Percentiles rank a stretch among this genome's conserved stretches.
Conservation (phyloP, 202 grass and related monocot genomes). For the Brachypodium distachyon region DNA sequence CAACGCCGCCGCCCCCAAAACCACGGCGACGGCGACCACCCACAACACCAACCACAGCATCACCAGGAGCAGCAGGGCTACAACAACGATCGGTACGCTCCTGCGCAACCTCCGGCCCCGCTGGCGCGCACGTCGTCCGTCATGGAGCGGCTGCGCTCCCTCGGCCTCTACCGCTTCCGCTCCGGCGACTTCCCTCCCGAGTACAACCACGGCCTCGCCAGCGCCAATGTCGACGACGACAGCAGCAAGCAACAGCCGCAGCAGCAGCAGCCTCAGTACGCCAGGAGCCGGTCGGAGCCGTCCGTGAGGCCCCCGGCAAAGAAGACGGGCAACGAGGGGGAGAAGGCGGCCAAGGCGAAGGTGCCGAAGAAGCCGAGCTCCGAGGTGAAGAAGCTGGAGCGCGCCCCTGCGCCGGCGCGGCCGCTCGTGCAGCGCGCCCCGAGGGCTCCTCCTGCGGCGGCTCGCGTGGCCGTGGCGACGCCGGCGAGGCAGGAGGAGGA, state of each 20-base stretch:
- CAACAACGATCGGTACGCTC: neutral
- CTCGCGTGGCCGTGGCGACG: neutral
- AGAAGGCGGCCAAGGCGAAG: neutral
- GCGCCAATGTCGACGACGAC: neutral
- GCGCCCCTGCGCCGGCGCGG: neutral
- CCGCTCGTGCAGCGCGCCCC: neutral
- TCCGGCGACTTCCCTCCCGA: constrained; percentile 60
- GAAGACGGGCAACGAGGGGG: neutral
- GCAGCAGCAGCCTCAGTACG: constrained; percentile 17
- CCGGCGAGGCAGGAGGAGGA: neutral
- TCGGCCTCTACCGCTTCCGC: constrained; percentile 60
- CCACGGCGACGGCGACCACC: neutral
- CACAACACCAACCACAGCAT: neutral
- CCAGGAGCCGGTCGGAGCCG: constrained; percentile 44
- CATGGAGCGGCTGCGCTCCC: constrained; percentile 60
- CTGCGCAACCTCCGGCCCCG: neutral
- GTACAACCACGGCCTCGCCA: neutral
- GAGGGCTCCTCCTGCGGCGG: neutral
- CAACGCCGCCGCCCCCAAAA: constrained; percentile 17
- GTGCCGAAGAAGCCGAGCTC: constrained; percentile 16
- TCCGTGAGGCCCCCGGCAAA: neutral
- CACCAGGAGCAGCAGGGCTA: neutral
- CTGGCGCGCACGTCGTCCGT: constrained; percentile 46
- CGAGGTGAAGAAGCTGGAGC: constrained; percentile 32
- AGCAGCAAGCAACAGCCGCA: neutral